Evolutionary conservation across 306 rosid species (phyloP), one percentile per base, ranked within the genome.

Genomic region (Erythrophleum fordii): DNA sequence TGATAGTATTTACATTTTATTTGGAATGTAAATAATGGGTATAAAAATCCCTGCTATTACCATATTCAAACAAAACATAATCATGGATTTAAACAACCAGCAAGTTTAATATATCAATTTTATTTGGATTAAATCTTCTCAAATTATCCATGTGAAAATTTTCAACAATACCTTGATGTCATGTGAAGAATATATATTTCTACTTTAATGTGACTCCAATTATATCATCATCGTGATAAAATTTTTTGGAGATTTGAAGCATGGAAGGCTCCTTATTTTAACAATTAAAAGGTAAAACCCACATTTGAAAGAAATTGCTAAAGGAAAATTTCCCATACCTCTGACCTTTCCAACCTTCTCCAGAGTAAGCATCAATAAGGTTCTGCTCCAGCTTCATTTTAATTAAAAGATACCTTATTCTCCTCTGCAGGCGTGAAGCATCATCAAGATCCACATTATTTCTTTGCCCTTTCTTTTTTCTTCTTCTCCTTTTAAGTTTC

Each of bases 321-420:
- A 20, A 44, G n/a, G 71, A 23, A 72, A 72, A 68, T 41, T 45
- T 58, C 73, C 29, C 56, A 53, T 88, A 94, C 98, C 98, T 94
- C 80, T 94, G 96, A 73, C 98, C 98, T 80, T 92, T 94, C 98
- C 98, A 92, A 80, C 98, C 97, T 86, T 94, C 98, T 61, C 88
- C 93, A 77, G 97, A 86, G 88, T 94, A 94, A 75, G 98, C 97
- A 87, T 94, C 98, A 70, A 94, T 91, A 45, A 94, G 97, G 92
- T 90, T 90, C 90, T 94, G 98, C 89, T 94, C 98, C 74, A 87
- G 85, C 82, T 90, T 94, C 83, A 94, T 91, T 84, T 94, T 92
- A 76, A 88, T 89, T 80, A 92, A 39, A 18, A 94, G 92, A 70
- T 94, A 94, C 82, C 97, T 88, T 59, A 90, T 83, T 86, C 98